Base-by-base conservation (phyloP, 805 yeast genomes). In the Nakazawaea ambrosiae region DNA sequence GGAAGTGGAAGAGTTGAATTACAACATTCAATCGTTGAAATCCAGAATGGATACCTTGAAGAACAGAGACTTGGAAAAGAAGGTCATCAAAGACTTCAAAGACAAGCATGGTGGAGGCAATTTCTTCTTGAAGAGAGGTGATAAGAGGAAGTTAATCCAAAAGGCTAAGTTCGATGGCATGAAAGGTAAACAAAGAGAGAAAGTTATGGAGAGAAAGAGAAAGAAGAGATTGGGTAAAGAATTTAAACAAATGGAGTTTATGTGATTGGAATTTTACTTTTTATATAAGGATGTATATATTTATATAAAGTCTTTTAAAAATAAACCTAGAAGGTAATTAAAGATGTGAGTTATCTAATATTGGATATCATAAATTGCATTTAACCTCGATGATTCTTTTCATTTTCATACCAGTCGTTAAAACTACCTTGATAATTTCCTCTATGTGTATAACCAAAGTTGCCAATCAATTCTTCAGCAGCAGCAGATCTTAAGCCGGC, bases 401-500 rank as follows among this genome's bases (percentile, higher is more conserved):
- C 63, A 37, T 71, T 57, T 26, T 53, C 53, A 20, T 66, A 55
- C 97, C 97, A 90, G 57, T 90, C 97, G 51, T 75, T 79, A 60
- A 78, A 83, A 10, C 95, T 83, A 4, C 97, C 97, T 29, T 70
- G 60, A 61, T 90, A 90, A 58, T 88, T 85, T 40, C 89, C 87
- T 47, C 96, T 73, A 49, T 83, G 73, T 34, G 70, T 63, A 61
- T 90, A 90, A 9, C 97, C 97, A 60, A 81, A 86, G 18, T 95
- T 83, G 44, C 78, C 74, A 11, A 97, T 97, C 53, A 90, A 68
- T 54, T 86, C 95, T 55, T 87, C 96, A 30, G 96, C 89, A 45
- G 87, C 86, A 31, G 86, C 71, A 18, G 94, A 81, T 66, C 98
- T 78, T 33, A 88, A 83, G 40, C 98, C 98, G 7, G 84, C 96